Conservation (phyloP, 345 rosid species). For the Brassica nigra region DNA sequence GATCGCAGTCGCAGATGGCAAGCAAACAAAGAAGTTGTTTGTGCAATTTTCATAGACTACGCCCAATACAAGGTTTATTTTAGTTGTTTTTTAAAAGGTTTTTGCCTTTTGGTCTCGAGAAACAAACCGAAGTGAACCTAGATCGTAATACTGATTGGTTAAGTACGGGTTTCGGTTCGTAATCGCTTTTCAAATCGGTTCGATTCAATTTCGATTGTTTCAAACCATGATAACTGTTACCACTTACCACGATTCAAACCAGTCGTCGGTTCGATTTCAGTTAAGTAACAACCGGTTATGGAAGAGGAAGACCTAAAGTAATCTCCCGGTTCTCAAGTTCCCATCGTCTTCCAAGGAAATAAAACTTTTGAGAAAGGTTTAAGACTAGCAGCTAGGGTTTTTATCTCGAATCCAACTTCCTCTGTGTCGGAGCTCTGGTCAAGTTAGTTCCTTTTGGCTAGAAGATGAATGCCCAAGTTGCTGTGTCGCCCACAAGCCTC, state of each 20-base stretch:
- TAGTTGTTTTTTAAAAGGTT: no score
- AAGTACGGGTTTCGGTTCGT: not conserved
- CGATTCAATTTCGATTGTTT: not conserved
- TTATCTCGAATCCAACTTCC: not conserved
- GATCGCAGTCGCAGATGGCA: no score
- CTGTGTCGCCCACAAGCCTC: slow-evolving; percentile 41
- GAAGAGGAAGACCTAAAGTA: not conserved
- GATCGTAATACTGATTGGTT: not conserved
- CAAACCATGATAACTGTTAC: not conserved
- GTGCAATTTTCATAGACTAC: no score
- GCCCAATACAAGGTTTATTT: no score
- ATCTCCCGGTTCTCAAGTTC: slow-evolving; percentile 2
- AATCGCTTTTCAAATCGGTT: not conserved
- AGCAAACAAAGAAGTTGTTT: no score
- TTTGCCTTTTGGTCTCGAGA: not conserved
- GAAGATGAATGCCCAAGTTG: slow-evolving; percentile 48
- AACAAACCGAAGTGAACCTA: not conserved
- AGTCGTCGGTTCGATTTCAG: not conserved
- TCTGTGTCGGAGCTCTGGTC: slow-evolving; percentile 16
- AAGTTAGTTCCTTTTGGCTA: not conserved
- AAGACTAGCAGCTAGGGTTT: slow-evolving; percentile 3
- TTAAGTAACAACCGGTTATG: not conserved
- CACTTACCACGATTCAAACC: not conserved
- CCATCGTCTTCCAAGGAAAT: not conserved
- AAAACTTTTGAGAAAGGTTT: not conserved